Conservation (phyloP, 2,329 filamentous ascomycete genomes). For the Cytospora paraplurivora region DNA sequence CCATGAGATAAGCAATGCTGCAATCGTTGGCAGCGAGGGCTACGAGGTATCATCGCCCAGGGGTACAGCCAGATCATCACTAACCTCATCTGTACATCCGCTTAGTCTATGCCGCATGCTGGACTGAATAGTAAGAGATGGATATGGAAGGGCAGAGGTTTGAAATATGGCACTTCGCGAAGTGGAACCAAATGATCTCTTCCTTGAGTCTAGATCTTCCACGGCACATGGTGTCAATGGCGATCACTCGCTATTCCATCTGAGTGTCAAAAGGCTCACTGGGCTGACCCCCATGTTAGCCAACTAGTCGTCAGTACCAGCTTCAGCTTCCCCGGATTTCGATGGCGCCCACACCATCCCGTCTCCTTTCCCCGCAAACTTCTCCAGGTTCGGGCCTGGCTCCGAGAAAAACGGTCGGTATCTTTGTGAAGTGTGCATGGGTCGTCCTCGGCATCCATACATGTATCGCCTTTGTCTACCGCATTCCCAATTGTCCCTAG, state of each 20-base stretch:
- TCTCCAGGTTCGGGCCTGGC: constrained; percentile 3
- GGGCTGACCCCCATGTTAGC: neutral
- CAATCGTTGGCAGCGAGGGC: no score
- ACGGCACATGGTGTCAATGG: neutral
- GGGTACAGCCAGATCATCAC: no score
- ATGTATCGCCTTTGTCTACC: neutral
- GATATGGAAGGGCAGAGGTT: no score
- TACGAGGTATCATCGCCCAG: no score
- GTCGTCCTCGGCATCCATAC: neutral
- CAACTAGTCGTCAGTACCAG: neutral
- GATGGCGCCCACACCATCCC: neutral
- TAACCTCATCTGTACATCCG: no score
- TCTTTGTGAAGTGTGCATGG: neutral
- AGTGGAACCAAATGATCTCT: no score
- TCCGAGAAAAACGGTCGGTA: neutral
- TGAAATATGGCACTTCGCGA: no score
- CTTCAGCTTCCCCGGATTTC: constrained; percentile 16
- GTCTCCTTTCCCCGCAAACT: constrained; percentile 12
- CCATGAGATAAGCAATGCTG: no score
- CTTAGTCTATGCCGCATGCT: no score
- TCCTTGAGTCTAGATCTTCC: neutral
- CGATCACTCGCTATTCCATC: neutral
- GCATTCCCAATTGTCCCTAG: constrained; percentile 3
- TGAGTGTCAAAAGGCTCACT: neutral
- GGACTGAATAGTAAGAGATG: no score